Base-by-base conservation (phyloP, 1,139 yeast species). In the Pichia terricola region DNA sequence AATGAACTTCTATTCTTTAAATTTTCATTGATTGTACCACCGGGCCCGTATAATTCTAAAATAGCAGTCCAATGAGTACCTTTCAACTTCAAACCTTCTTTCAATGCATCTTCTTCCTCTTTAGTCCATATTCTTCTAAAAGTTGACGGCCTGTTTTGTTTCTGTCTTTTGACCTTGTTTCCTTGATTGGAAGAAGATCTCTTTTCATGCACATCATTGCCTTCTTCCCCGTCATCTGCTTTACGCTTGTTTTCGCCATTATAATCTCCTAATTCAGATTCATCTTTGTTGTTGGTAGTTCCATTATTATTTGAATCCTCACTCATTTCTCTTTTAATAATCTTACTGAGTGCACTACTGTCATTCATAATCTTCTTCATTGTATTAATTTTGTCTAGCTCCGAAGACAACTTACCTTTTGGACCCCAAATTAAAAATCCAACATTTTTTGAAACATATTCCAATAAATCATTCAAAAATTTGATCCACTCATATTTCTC, bases 61-160 rank as follows among this genome's bases (percentile, higher is more conserved):
- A 91, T 91, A 45, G 84, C 83, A 1, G 94, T 73, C 98, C 98
- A 91, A 53, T 81, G 86, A 0, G 97, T 94, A 1, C 98, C 98
- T 53, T 81, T 79, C 26, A 79, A 70, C 52, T 83, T 86, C 45
- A 91, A 68, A 0, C 96, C 97, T 47, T 80, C 81, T 40, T 85
- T 68, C 34, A 91, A 69, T 0, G 96, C 94, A 38, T 76, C 79
- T 57, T 91, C 97, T 60, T 91, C 98, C 35, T 81, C 94, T 48
- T 78, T 68, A 0, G 95, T 77, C 98, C 98, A 91, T 5, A 87
- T 79, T 46, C 89, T 67, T 50, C 91, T 68, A 47, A 65, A 68
- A 2, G 60, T 51, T 4, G 59, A 45, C 5, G 63, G 59, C 44
- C 59, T 50, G 38, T 54, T 54, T 22, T 54, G 60, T 38, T 55